Evolutionary conservation across 176 grass and related monocot genomes (phyloP).

Genomic region (Cymbopogon citratus): DNA sequence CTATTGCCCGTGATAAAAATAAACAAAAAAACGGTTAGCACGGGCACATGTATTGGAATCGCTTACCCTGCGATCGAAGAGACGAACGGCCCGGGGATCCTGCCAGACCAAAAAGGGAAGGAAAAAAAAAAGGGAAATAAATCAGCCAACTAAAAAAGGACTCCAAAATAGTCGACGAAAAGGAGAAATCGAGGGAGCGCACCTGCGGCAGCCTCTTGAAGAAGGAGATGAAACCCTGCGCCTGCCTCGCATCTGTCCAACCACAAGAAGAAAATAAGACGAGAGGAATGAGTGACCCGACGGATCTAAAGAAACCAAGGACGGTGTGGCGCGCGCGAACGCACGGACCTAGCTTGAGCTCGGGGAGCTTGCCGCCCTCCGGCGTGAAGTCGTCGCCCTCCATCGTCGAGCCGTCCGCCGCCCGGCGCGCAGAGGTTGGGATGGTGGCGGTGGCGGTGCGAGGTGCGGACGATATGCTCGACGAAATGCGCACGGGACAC

Average conservation of each 20-base stretch:
- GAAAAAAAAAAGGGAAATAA: not conserved
- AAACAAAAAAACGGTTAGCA: not conserved
- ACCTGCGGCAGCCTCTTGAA: slow-evolving; percentile 78
- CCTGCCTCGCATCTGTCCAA: slow-evolving; percentile 72
- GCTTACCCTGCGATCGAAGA: slow-evolving; percentile 86
- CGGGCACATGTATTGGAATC: slow-evolving; percentile 19
- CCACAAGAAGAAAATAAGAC: not conserved
- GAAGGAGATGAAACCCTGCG: slow-evolving; percentile 95
- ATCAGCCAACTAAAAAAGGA: not conserved
- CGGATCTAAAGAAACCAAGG: not conserved
- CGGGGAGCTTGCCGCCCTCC: slow-evolving; percentile 58
- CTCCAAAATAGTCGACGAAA: not conserved
- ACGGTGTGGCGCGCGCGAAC: not conserved
- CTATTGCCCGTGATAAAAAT: not conserved
- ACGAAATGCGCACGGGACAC: too few species aligned
- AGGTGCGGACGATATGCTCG: slow-evolving; percentile 8
- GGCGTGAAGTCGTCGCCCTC: slow-evolving; percentile 20
- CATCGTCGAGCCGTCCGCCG: not conserved
- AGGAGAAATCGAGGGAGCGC: not conserved
- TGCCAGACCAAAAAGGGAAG: slow-evolving; percentile 16
- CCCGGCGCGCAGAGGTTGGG: not conserved
- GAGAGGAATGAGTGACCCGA: not conserved
- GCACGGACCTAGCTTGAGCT: slow-evolving; percentile 61
- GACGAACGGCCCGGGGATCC: slow-evolving; percentile 69
- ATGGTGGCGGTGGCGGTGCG: not conserved